These are phyloP conservation scores for Aspergillus floridensis DNA, from an alignment of 2,329 filamentous ascomycete species.

Conservation along the genomic window DNA sequence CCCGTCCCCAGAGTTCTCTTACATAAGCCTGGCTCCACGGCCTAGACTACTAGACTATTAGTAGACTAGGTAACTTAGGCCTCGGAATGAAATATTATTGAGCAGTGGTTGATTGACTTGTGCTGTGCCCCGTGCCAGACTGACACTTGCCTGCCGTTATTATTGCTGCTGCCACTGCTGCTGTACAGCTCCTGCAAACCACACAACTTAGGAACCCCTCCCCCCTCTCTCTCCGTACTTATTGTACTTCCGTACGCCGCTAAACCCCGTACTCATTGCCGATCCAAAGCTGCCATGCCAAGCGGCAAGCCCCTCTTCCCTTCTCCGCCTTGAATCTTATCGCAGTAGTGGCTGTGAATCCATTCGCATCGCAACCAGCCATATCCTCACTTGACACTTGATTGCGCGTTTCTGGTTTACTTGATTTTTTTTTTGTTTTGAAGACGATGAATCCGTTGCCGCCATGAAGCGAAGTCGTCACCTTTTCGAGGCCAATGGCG, in stretches of 20 bases:
- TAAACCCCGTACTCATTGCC: too few relatives aligned
- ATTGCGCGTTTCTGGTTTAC: too few relatives aligned
- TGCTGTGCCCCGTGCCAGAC: too few relatives aligned
- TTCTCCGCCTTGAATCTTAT: constrained; percentile 2
- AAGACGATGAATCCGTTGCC: constrained; percentile 22
- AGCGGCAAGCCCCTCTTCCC: constrained; percentile 1
- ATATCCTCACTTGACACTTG: constrained; percentile 10
- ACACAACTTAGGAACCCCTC: too few relatives aligned
- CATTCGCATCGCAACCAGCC: constrained; percentile 8
- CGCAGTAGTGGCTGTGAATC: background rate
- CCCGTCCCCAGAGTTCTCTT: constrained; percentile 11
- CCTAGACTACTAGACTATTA: background rate
- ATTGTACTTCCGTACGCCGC: too few relatives aligned
- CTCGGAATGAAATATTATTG: background rate
- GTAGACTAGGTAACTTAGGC: background rate
- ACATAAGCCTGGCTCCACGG: constrained; percentile 7
- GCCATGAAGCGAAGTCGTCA: constrained; percentile 42
- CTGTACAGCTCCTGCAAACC: background rate
- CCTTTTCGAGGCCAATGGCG: constrained; percentile 39
- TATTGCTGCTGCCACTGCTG: background rate
- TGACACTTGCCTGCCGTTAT: too few relatives aligned
- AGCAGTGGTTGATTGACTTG: background rate
- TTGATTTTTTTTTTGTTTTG: constrained; percentile 15
- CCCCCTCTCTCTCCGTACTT: too few relatives aligned
- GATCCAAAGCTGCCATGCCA: background rate